Base-by-base conservation (phyloP, 2,329 filamentous ascomycete species). In the Allantophomopsis cytisporea region DNA sequence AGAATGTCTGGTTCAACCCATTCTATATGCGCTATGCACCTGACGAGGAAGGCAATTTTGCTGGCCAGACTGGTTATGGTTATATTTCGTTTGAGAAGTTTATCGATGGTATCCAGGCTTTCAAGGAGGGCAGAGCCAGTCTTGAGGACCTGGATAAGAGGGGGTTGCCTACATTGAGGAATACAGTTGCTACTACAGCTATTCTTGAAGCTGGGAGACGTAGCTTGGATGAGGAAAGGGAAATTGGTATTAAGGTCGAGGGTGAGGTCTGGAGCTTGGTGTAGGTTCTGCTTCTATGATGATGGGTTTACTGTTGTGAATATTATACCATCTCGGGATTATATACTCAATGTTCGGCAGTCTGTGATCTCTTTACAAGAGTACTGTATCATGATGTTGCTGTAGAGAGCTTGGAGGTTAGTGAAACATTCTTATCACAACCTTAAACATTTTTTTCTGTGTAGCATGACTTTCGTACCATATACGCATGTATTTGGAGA, bases 41-140 rank as follows among this genome's bases (percentile, higher is more conserved):
- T 15, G 87, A 94, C 54, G 88, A 94, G 64, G 84, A 94, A 59
- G 89, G 88, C 40, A 93, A 95, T 63, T 95, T 95, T 59, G 79
- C 76, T 40, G 88, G 88, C 30, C 88, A 94, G 64, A 81, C 77
- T 6, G 88, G 88, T 17, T 95, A 95, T 58, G 88, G 88, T 28
- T 95, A 95, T 61, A 75, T 94, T 42, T 91, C 83, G 15, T 88
- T 95, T 54, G 88, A 95, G 65, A 95, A 95, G 63, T 95, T 95
- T 60, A 79, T 95, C 37, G 86, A 95, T 57, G 87, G 81, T 11
- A 86, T 86, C 55, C 76, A 76, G 35, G 73, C 76, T 5, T 66
- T 95, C 39, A 93, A 91, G 54, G 75, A 82, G 21, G 82, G 83
- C 16, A 68, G 70, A 34, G 66, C 80, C 36, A 84, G 73, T 38